Percentiles rank a stretch among this genome's conserved stretches.
These are phyloP conservation scores for Silene uniflora DNA, from an alignment of 148 eudicot genomes.

Conservation along the genomic window DNA sequence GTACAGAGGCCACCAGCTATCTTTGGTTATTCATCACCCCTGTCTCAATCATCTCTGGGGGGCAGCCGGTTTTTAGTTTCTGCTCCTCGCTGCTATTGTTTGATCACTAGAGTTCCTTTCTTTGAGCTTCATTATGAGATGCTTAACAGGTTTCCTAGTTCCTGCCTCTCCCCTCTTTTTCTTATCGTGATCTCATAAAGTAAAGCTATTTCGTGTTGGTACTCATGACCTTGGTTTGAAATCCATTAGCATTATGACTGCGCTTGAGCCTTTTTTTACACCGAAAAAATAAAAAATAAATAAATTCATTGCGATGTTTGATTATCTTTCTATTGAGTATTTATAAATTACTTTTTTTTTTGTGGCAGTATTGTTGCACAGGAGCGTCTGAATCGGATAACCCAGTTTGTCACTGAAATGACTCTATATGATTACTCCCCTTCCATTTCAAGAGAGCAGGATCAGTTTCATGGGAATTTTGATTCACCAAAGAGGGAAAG, in stretches of 20 bases:
- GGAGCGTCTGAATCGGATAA: slow-evolving; percentile 88
- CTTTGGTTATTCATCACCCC: slow-evolving; percentile 47
- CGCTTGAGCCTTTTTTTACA: background rate
- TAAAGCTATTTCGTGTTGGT: background rate
- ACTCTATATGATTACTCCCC: slow-evolving; percentile 45
- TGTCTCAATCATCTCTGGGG: slow-evolving; percentile 46
- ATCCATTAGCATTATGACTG: background rate
- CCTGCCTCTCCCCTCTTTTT: background rate
- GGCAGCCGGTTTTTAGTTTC: slow-evolving; percentile 69
- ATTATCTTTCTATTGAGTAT: background rate
- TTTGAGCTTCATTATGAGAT: slow-evolving; percentile 91
- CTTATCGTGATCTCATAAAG: background rate
- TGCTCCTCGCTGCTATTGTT: slow-evolving; percentile 97
- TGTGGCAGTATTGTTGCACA: slow-evolving; percentile 81
- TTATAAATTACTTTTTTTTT: slow-evolving; percentile 22
- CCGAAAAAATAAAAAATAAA: background rate
- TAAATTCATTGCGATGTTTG: background rate
- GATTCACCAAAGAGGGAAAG: slow-evolving; percentile 40
- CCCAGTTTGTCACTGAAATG: slow-evolving; percentile 69
- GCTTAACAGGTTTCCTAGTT: slow-evolving; percentile 65
- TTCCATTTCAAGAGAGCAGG: slow-evolving; percentile 34
- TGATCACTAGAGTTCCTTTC: slow-evolving; percentile 88
- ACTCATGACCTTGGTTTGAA: too few relatives aligned
- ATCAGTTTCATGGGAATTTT: slow-evolving; percentile 32
- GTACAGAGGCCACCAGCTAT: slow-evolving; percentile 85